Base-by-base conservation (phyloP, 345 rosid species). In the Carallia brachiata region DNA sequence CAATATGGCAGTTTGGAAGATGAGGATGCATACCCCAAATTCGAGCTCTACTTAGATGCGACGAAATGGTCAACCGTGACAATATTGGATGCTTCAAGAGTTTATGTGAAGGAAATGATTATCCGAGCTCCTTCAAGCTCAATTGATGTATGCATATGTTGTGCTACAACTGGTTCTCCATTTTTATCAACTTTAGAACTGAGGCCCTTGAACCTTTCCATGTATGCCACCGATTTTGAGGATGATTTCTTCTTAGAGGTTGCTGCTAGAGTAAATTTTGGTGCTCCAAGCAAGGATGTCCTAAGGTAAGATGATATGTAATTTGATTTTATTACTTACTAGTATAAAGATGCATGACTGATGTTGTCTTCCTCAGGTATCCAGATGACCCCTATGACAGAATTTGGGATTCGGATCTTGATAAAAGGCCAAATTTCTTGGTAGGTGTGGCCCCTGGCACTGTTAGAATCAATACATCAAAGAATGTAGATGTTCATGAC, bases 341-440 rank as follows among this genome's bases (percentile, higher is more conserved):
- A 17, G 27, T 17, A 37, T 15, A 36, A 6, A 39, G 57, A 56
- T 44, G 55, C 48, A 0, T 12, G 68, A 6, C n/a, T 48, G 52
- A 40, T 27, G 47, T 17, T 70, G 66, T 73, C 1, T 61, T 48
- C 77, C 73, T 69, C 84, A 96, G 98, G 94, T 96, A 92, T 73
- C 99, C 98, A 0, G 98, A 96, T 82, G 99, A 96, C 79, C 97
- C 98, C 2, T 96, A 92, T 67, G 99, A 96, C 81, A 89, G 99
- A 84, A 88, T 96, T 53, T 96, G 99, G 99, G 91, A 85, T 61
- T 96, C 99, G 6, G 99, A 96, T 82, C 81, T 88, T 31, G 86
- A 73, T 23, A 90, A 70, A 77, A 85, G 98, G 71, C 99, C 80
- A 63, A 96, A 96, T 77, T 92, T 65, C 75, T 94, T 90, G 58